Conservation (phyloP, 192 early-diverging fungal species). For the Dissophora ornata region DNA sequence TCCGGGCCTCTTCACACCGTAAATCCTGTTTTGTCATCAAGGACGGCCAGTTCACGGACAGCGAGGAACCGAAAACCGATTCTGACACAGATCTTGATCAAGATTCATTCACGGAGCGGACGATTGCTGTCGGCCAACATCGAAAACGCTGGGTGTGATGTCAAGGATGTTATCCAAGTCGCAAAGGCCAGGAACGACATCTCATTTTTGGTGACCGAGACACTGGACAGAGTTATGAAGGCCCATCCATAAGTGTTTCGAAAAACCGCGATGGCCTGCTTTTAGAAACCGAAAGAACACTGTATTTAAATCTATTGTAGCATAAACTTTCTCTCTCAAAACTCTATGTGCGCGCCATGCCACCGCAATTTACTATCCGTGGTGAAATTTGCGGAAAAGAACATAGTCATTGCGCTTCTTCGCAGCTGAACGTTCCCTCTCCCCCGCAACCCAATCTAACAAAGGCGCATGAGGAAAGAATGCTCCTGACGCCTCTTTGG, state of each 20-base stretch:
- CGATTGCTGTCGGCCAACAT: constrained; percentile 31
- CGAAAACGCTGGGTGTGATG: constrained; percentile 46
- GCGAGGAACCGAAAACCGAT: constrained; percentile 20
- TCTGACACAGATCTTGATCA: constrained; percentile 28
- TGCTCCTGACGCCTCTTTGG: no score
- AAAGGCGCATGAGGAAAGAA: no score
- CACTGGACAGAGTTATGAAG: constrained; percentile 31
- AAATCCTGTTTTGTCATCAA: not conserved
- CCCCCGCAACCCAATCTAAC: no score
- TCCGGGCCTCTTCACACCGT: constrained; percentile 20
- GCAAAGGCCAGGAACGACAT: constrained; percentile 46
- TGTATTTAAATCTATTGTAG: no score
- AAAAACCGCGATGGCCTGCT: no score
- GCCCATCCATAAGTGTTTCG: constrained; percentile 23
- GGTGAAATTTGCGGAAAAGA: no score
- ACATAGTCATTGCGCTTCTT: no score
- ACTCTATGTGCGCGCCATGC: no score
- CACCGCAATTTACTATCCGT: no score
- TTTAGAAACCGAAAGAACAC: no score
- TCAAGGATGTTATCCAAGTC: constrained; percentile 42
- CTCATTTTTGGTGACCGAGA: constrained; percentile 36
- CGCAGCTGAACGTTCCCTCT: no score
- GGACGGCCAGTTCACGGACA: not conserved
- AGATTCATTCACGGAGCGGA: constrained; percentile 33
- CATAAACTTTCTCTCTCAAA: no score